Base-by-base conservation (phyloP, 768 basidiomycete genomes). In the Lactarius sanguifluus region DNA sequence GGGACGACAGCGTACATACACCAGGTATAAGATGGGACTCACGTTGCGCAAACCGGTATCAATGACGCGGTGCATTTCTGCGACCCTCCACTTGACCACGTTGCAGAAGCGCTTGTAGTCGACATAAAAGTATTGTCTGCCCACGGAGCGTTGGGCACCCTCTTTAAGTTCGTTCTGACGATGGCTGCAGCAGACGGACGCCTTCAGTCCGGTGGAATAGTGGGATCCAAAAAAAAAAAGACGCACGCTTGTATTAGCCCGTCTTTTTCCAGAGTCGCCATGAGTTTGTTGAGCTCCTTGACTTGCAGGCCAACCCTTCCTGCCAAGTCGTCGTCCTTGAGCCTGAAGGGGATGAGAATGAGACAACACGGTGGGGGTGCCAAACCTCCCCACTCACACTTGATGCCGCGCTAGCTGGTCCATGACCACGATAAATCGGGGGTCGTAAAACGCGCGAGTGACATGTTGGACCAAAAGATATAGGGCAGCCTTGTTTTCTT, bases 11-110 rank as follows among this genome's bases (percentile, higher is more conserved):
- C 28, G 56, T 18, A 15, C 16, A 32, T 41, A 40, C 28, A 56
- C 6, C 7, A 15, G 40, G 5, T 15, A 50, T 40, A 13, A 25
- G 30, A 45, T 36, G 36, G 59, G 64, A 47, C 86, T 64, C 67
- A 94, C 96, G 77, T 96, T 94, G 70, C 94, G 89, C 71, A 96
- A 81, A 61, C 88, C 88, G 38, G 90, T 88, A 78, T 98, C 95
- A 69, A 99, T 94, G 67, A 86, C 86, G 68, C 88, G 83, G 69
- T 92, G 85, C 93, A 98, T 95, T 74, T 92, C 91, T 5, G 92
- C 92, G 62, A 98, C 86, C 47, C 96, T 84, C 93, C 96, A 99
- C 76, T 98, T 98, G 77, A 96, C 92, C 56, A 98, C 95, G 77
- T 98, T 95, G 78, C 93, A 95, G 75, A 98, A 96, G 73, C 89